Conservation (phyloP, 768 basidiomycete species). For the Hericium alpestre region DNA sequence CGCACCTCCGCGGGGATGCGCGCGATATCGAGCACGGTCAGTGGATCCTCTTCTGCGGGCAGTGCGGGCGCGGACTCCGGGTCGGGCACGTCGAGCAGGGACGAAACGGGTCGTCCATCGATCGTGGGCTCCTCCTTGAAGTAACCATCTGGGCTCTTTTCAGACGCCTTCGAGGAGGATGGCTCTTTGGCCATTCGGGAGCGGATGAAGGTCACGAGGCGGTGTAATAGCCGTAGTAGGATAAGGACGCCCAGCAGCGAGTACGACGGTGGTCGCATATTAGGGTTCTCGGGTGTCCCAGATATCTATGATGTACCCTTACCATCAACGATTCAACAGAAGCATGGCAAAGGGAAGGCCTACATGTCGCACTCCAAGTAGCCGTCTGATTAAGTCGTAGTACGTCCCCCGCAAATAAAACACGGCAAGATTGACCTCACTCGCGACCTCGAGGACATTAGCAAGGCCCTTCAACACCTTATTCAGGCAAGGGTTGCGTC, state of each 20-base stretch:
- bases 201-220: constrained; percentile 39
- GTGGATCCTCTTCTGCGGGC: constrained; percentile 59
- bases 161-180: constrained; percentile 17
- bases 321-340: neutral
- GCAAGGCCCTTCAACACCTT: constrained; percentile 31
- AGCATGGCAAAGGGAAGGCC: constrained; percentile 10
- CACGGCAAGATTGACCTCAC: constrained; percentile 67
- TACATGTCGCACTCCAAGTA: constrained; percentile 64
- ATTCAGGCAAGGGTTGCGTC: constrained; percentile 25
- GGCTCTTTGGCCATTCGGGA: constrained; percentile 15
- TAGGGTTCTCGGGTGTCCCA: constrained; percentile 57
- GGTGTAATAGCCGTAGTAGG: constrained; percentile 50
- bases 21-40: constrained; percentile 53
- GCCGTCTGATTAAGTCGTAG: constrained; percentile 58
- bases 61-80: constrained; percentile 43
- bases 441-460: constrained; percentile 38
- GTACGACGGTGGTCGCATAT: constrained; percentile 72
- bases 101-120: constrained; percentile 52
- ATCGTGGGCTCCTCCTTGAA: constrained; percentile 33
- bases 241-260: constrained; percentile 75
- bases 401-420: constrained; percentile 79
- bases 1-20: constrained; percentile 42
- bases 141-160: constrained; percentile 24
- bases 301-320: constrained; percentile 43
- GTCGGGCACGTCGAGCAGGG: constrained; percentile 38